Percentiles rank a stretch among this genome's conserved stretches.
Evolutionary conservation across 2,329 filamentous ascomycete species (phyloP).

Genomic region (Xylaria multiplex): DNA sequence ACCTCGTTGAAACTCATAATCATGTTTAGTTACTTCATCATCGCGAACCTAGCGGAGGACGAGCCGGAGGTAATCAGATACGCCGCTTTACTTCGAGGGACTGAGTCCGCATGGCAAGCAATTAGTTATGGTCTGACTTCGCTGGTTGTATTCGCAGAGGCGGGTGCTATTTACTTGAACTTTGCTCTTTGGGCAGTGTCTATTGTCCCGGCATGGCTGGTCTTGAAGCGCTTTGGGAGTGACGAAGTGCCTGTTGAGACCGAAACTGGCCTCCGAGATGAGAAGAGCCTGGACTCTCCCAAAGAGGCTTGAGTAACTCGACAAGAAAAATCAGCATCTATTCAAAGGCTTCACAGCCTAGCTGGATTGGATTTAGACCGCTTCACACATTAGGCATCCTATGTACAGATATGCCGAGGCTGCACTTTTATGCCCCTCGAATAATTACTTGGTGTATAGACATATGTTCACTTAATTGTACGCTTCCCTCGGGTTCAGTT

Average conservation of each 20-base stretch:
- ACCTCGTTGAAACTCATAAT: background rate
- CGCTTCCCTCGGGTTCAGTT: background rate
- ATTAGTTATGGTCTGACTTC: conserved; percentile 76
- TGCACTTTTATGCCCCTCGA: conserved; percentile 4
- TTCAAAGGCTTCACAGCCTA: conserved; percentile 15
- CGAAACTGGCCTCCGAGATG: conserved; percentile 17
- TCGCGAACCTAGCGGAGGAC: conserved; percentile 70
- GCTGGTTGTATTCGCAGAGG: conserved; percentile 68
- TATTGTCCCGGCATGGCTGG: conserved; percentile 72
- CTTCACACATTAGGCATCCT: conserved; percentile 11
- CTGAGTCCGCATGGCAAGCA: conserved; percentile 78
- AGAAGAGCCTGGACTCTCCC: conserved; percentile 13
- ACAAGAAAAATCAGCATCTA: conserved; percentile 10
- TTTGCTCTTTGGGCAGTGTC: conserved; percentile 74
- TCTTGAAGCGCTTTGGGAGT: conserved; percentile 68
- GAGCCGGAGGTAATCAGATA: conserved; percentile 74
- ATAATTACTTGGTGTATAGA: conserved; percentile 8
- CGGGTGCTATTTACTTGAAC: conserved; percentile 76
- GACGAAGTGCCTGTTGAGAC: conserved; percentile 53
- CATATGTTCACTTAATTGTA: conserved; percentile 14
- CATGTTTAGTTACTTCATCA: conserved; percentile 70
- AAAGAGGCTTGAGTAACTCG: conserved; percentile 17
- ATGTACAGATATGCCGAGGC: conserved; percentile 12
- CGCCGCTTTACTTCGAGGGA: conserved; percentile 73
- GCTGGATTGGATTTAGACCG: conserved; percentile 11